Conservation (phyloP, 768 basidiomycete species). For the Psilocybe tampanensis region DNA sequence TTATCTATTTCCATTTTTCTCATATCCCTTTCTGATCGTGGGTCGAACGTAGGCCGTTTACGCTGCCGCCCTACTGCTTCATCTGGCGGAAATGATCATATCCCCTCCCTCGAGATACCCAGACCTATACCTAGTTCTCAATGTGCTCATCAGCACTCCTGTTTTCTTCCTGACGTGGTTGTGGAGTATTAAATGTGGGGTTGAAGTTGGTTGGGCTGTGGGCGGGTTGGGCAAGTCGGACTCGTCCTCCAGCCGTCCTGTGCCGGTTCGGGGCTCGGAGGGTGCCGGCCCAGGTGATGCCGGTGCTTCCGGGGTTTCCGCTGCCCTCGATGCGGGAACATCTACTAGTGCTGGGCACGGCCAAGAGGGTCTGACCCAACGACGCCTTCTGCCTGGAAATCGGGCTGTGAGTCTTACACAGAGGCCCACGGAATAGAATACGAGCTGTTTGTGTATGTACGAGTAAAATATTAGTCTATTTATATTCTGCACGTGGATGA, state of each 20-base stretch:
- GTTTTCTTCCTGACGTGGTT: conserved; percentile 85
- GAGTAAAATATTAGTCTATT: conserved; percentile 3
- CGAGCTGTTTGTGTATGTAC: background rate
- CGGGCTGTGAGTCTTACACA: background rate
- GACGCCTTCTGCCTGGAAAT: background rate
- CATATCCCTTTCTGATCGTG: conserved; percentile 21
- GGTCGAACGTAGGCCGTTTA: conserved; percentile 66
- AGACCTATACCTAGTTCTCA: conserved; percentile 83
- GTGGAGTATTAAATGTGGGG: conserved; percentile 83
- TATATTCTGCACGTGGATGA: conserved; percentile 14
- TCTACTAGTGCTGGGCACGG: background rate
- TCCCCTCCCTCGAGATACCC: conserved; percentile 77
- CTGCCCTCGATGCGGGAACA: no score
- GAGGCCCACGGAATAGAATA: background rate
- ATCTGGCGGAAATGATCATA: conserved; percentile 63
- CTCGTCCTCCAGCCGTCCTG: conserved; percentile 6
- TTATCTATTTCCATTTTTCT: conserved; percentile 14
- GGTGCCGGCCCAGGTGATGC: conserved; percentile 11
- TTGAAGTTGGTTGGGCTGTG: conserved; percentile 82
- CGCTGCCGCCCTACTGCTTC: conserved; percentile 52
- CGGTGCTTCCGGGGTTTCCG: background rate
- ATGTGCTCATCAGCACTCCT: conserved; percentile 78
- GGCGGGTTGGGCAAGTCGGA: conserved; percentile 46
- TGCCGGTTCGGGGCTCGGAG: conserved; percentile 11
- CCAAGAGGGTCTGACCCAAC: background rate